phyloP scores from a whole-genome alignment of 306 rosid genomes.

The Glycine soja region DNA sequence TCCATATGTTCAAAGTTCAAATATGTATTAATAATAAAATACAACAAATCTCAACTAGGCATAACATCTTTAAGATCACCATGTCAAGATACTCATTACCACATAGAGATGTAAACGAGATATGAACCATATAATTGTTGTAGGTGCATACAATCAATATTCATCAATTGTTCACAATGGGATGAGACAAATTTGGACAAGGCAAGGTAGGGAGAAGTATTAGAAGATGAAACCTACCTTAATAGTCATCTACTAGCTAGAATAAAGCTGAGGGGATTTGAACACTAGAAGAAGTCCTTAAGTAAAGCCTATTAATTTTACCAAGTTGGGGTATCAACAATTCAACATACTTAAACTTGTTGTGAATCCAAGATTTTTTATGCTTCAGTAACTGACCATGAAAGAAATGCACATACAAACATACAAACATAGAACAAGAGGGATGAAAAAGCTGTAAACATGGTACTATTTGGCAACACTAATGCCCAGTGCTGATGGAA shows the following conservation, averaged over 20 bases:
- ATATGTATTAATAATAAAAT: conserved; percentile 28
- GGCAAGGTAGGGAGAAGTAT: conserved; percentile 4
- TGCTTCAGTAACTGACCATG: not conserved
- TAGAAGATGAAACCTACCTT: not conserved
- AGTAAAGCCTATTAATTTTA: conserved; percentile 1
- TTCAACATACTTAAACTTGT: not conserved
- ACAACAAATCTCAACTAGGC: conserved; percentile 15
- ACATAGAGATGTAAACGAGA: not conserved
- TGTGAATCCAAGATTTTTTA: conserved; percentile 32
- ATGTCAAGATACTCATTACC: conserved; percentile 24
- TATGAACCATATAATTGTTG: not conserved
- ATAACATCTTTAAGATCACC: conserved; percentile 24
- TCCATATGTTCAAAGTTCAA: conserved; percentile 17
- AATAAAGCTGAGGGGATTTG: not conserved
- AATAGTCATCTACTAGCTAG: conserved; percentile 11
- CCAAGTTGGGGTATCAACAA: conserved; percentile 9
- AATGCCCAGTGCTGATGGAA: conserved; percentile 91
- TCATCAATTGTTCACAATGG: conserved; percentile 1
- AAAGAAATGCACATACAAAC: no score
- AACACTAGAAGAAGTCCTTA: conserved; percentile 8
- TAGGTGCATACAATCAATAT: conserved; percentile 17
- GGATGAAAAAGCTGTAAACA: no score
- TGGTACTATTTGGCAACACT: conserved; percentile 87
- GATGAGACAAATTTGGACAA: not conserved
- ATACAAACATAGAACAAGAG: no score